phyloP scores from a whole-genome alignment of 1,284 basidiomycete species.

The Cryptococcus sp. region DNA sequence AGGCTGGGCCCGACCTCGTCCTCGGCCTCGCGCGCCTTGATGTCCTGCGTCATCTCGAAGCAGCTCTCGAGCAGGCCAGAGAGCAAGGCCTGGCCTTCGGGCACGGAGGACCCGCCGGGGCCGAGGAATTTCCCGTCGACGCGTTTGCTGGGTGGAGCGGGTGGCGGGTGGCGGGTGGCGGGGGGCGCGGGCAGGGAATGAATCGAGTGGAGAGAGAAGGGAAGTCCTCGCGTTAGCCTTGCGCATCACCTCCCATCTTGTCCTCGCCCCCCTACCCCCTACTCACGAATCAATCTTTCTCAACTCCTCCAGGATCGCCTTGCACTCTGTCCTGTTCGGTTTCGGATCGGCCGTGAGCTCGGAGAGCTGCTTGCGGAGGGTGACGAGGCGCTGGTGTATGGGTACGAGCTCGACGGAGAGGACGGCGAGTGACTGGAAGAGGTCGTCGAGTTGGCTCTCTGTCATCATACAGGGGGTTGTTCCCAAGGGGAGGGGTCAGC shows the following conservation, averaged over 20 bases:
- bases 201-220: too few relatives aligned
- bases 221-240: too few relatives aligned
- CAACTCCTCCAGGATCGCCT: slow-evolving; percentile 86
- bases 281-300: slow-evolving; percentile 91
- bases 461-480: background rate
- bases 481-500: slow-evolving; percentile 6
- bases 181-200: too few relatives aligned
- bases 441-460: slow-evolving; percentile 72
- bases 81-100: slow-evolving; percentile 75
- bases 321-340: slow-evolving; percentile 79
- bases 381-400: slow-evolving; percentile 83
- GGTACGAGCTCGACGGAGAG: slow-evolving; percentile 83
- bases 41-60: slow-evolving; percentile 95
- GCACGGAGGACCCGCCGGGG: slow-evolving; percentile 79
- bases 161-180: too few relatives aligned
- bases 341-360: slow-evolving; percentile 83
- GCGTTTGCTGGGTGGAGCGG: slow-evolving; percentile 64
- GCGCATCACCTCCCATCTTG: too few relatives aligned
- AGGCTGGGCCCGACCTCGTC: slow-evolving; percentile 83
- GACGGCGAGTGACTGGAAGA: slow-evolving; percentile 79
- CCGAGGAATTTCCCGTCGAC: slow-evolving; percentile 96
- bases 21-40: slow-evolving; percentile 88
- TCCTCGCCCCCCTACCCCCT: too few relatives aligned
- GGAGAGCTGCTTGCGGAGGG: slow-evolving; percentile 82
- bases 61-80: slow-evolving; percentile 88